These are phyloP conservation scores for Candida parachauliodes DNA, from an alignment of 805 yeast species.

Conservation along the genomic window DNA sequence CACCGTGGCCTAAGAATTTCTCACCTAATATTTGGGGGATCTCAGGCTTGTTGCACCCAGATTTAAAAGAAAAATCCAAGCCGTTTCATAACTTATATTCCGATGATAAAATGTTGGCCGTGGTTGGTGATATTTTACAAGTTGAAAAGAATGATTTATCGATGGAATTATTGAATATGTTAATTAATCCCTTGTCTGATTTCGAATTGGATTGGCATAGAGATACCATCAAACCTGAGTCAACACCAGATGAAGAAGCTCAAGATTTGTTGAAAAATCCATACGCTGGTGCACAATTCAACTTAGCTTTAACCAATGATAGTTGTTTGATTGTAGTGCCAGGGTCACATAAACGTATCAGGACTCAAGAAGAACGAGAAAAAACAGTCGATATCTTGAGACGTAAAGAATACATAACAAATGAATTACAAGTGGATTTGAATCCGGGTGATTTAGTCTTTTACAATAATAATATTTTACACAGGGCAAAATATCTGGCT, in stretches of 20 bases:
- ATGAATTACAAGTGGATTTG: slow-evolving; percentile 39
- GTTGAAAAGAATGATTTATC: slow-evolving; percentile 29
- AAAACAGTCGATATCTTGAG: slow-evolving; percentile 32
- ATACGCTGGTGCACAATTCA: slow-evolving; percentile 49
- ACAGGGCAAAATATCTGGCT: slow-evolving; percentile 42
- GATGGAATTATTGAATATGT: slow-evolving; percentile 52
- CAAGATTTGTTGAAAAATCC: slow-evolving; percentile 34
- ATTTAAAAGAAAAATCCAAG: slow-evolving; percentile 29
- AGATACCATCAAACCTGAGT: slow-evolving; percentile 48
- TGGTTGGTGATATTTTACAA: slow-evolving; percentile 44
- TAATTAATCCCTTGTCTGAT: slow-evolving; percentile 49
- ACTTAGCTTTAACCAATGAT: slow-evolving; percentile 46
- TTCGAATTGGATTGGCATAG: slow-evolving; percentile 55
- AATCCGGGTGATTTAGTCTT: slow-evolving; percentile 50
- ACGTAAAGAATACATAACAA: slow-evolving; percentile 30
- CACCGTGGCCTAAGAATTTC: slow-evolving; percentile 53
- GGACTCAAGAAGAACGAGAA: slow-evolving; percentile 43
- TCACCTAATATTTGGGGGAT: slow-evolving; percentile 55
- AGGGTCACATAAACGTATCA: slow-evolving; percentile 41
- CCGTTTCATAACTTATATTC: slow-evolving; percentile 42
- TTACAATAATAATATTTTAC: slow-evolving; percentile 48
- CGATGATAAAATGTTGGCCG: slow-evolving; percentile 31
- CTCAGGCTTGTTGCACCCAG: slow-evolving; percentile 46
- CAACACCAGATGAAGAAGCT: slow-evolving; percentile 42
- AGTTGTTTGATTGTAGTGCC: slow-evolving; percentile 48